These are phyloP conservation scores for Dictyostelium intermedium DNA, from an alignment of 78 protist species.

Conservation along the genomic window DNA sequence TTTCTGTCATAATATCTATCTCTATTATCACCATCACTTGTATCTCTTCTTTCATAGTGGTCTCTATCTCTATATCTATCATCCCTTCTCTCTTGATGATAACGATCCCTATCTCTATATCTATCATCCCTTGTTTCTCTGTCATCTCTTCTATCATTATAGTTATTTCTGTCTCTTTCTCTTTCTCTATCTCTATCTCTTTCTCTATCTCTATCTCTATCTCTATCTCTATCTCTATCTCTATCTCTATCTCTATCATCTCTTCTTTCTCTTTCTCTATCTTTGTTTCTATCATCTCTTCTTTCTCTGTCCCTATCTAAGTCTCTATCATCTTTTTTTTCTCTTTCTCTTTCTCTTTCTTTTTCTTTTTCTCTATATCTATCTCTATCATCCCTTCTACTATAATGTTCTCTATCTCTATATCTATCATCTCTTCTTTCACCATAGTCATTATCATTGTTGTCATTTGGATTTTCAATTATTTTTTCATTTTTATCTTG, in stretches of 20 bases:
- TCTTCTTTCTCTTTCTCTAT: neutral
- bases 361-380: neutral
- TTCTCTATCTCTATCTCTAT: neutral
- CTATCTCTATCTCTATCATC: neutral
- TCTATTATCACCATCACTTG: neutral
- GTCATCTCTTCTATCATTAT: neutral
- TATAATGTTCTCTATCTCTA: neutral
- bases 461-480: neutral
- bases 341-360: slow-evolving; percentile 4
- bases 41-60: neutral
- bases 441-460: neutral
- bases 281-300: neutral
- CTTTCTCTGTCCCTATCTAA: neutral
- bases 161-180: neutral
- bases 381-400: neutral
- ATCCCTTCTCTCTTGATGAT: neutral
- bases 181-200: neutral
- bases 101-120: neutral
- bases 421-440: neutral
- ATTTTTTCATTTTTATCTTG: slow-evolving; percentile 4
- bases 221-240: neutral
- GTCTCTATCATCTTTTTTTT: neutral
- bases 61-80: neutral
- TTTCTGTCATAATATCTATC: neutral
- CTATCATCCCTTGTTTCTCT: neutral